These are phyloP conservation scores for Nannochloris sp. DNA, from an alignment of 139 green algal genomes.

Conservation along the genomic window DNA sequence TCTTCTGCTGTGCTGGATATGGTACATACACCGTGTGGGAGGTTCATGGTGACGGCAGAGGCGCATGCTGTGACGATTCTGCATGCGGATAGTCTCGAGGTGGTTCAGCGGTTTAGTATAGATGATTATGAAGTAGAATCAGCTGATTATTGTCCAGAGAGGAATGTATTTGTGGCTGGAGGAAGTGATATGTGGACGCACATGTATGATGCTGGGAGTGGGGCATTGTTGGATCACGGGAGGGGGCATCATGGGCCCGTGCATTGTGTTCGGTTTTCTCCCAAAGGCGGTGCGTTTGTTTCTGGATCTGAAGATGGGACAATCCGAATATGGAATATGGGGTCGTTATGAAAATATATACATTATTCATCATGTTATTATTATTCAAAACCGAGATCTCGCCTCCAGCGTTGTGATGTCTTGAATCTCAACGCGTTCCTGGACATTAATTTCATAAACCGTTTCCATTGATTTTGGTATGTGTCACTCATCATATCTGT, in stretches of 20 bases:
- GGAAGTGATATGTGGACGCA: conserved; percentile 95
- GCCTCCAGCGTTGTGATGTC: conserved; percentile 13
- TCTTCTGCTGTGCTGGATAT: conserved; percentile 57
- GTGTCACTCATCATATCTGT: conserved; percentile 50
- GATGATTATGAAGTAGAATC: conserved; percentile 56
- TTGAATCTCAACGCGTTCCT: conserved; percentile 20
- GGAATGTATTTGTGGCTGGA: conserved; percentile 61
- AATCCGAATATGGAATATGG: conserved; percentile 80
- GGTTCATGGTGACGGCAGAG: conserved; percentile 70
- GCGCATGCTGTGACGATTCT: conserved; percentile 68
- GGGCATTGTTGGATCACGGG: conserved; percentile 45
- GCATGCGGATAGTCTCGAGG: conserved; percentile 41
- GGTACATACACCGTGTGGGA: conserved; percentile 64
- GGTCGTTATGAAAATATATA: background rate
- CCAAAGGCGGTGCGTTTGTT: conserved; percentile 77
- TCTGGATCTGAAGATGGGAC: conserved; percentile 94
- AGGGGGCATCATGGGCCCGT: conserved; percentile 93
- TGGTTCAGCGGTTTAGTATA: conserved; percentile 35
- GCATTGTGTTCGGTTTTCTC: conserved; percentile 88
- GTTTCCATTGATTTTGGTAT: conserved; percentile 44
- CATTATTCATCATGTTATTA: background rate
- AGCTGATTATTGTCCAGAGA: conserved; percentile 64
- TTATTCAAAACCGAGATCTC: conserved; percentile 15
- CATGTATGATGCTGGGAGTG: conserved; percentile 73
- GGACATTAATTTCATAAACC: conserved; percentile 44